phyloP scores from a whole-genome alignment of 306 rosid genomes.

The Quercus mongolica region DNA sequence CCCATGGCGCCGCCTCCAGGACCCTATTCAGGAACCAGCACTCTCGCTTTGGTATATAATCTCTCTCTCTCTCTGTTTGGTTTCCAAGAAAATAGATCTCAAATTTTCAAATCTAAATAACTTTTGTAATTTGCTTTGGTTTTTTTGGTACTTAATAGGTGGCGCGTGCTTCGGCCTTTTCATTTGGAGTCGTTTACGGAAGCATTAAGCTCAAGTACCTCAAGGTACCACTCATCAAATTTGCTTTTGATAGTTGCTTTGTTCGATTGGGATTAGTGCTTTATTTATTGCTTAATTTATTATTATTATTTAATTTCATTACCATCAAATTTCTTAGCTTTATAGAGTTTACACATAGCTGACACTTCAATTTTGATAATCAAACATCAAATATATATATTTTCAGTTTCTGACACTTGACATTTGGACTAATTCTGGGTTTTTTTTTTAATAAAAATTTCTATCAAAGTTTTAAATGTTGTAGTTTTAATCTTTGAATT shows the following conservation, averaged over 20 bases:
- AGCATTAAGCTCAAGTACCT: slow-evolving; percentile 75
- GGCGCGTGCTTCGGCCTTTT: slow-evolving; percentile 87
- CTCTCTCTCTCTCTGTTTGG: neutral
- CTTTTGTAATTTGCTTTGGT: neutral
- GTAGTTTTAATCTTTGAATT: too few species aligned
- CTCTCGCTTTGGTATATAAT: slow-evolving; percentile 70
- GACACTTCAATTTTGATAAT: neutral
- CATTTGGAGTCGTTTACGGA: slow-evolving; percentile 83
- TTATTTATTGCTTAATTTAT: too few species aligned
- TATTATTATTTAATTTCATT: neutral
- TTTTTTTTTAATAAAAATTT: too few species aligned
- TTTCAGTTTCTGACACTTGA: neutral
- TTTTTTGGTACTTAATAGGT: slow-evolving; percentile 42
- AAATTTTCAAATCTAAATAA: neutral
- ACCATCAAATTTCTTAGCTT: neutral
- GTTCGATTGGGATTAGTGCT: too few species aligned
- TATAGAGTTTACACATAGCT: neutral
- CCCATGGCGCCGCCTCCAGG: slow-evolving; percentile 83
- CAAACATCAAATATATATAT: too few species aligned
- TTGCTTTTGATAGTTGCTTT: neutral
- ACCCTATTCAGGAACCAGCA: slow-evolving; percentile 89
- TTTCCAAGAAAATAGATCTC: neutral
- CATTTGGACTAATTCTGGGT: neutral
- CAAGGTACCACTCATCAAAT: slow-evolving; percentile 38
- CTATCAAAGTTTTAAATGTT: too few species aligned